phyloP scores from a whole-genome alignment of 805 yeast species.

The Yarrowia alimentaria region DNA sequence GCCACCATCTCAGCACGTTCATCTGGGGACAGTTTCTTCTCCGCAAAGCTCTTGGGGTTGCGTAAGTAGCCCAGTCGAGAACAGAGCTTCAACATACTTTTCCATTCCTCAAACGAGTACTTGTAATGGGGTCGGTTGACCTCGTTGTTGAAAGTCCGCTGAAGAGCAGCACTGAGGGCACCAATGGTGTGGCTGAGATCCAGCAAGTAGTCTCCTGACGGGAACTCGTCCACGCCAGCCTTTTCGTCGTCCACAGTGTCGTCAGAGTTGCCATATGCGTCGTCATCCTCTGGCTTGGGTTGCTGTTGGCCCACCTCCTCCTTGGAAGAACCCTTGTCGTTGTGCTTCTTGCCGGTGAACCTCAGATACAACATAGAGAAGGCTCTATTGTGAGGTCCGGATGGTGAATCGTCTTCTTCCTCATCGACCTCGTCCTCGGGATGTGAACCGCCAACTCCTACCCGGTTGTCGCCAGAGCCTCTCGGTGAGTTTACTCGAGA shows the following conservation, averaged over 20 bases:
- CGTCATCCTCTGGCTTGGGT: no score
- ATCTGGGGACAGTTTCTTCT: constrained; percentile 13
- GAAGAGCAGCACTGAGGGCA: constrained; percentile 7
- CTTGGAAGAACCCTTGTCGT: no score
- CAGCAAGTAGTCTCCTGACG: constrained; percentile 1
- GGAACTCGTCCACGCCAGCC: background rate
- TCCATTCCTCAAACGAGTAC: constrained; percentile 56
- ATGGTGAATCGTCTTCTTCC: background rate
- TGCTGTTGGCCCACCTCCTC: no score
- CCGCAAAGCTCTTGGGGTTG: constrained; percentile 61
- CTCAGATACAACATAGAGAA: constrained; percentile 15
- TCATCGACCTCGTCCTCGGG: no score
- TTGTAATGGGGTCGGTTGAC: constrained; percentile 40
- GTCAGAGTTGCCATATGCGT: no score
- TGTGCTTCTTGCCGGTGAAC: no score
- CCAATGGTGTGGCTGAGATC: constrained; percentile 10
- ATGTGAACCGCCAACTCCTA: no score
- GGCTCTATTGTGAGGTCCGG: constrained; percentile 3
- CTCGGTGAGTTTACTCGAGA: background rate
- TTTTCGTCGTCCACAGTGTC: background rate
- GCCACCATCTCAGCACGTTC: constrained; percentile 1
- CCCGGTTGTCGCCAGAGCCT: no score
- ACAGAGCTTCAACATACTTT: constrained; percentile 38
- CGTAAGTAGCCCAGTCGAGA: constrained; percentile 39
- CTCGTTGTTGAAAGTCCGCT: constrained; percentile 4